phyloP scores from a whole-genome alignment of 2,329 filamentous ascomycete genomes.

The Ascomycota sp. region DNA sequence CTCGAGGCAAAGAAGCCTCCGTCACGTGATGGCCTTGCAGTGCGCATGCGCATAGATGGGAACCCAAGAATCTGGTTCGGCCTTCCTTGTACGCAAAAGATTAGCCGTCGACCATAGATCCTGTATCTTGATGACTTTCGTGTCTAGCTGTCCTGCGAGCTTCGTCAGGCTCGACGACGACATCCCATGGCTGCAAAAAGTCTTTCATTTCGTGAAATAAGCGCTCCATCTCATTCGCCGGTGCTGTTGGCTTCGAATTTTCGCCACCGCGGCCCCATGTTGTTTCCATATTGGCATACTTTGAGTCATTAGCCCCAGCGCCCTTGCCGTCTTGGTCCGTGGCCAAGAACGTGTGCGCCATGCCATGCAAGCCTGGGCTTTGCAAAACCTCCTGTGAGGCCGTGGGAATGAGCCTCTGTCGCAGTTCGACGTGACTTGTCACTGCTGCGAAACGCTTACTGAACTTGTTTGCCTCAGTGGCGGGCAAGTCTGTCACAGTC shows the following conservation, averaged over 20 bases:
- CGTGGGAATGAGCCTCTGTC: conserved; percentile 17
- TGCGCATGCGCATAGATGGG: too few relatives aligned
- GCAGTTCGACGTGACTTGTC: conserved; percentile 12
- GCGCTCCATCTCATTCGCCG: conserved; percentile 15
- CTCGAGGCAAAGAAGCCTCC: too few relatives aligned
- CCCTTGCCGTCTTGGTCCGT: conserved; percentile 4
- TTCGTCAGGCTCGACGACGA: conserved; percentile 14
- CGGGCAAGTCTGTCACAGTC: conserved; percentile 6
- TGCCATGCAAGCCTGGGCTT: conserved; percentile 7
- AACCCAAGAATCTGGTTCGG: too few relatives aligned
- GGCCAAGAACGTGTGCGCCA: conserved; percentile 8
- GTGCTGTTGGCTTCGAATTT: conserved; percentile 7
- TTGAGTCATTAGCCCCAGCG: conserved; percentile 3
- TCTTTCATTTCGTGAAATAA: conserved; percentile 16
- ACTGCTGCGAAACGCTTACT: conserved; percentile 24
- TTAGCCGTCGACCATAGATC: conserved; percentile 7
- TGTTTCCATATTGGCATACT: too few relatives aligned
- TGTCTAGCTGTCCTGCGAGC: conserved; percentile 6
- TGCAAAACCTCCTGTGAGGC: conserved; percentile 15
- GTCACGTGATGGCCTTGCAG: too few relatives aligned
- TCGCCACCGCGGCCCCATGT: too few relatives aligned
- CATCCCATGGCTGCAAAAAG: conserved; percentile 13
- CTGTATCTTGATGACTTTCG: conserved; percentile 4
- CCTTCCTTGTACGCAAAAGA: not conserved
- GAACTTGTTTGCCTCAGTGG: conserved; percentile 12